Conservation (phyloP, 2,329 filamentous ascomycete genomes). For the Scedosporium dehoogii region DNA sequence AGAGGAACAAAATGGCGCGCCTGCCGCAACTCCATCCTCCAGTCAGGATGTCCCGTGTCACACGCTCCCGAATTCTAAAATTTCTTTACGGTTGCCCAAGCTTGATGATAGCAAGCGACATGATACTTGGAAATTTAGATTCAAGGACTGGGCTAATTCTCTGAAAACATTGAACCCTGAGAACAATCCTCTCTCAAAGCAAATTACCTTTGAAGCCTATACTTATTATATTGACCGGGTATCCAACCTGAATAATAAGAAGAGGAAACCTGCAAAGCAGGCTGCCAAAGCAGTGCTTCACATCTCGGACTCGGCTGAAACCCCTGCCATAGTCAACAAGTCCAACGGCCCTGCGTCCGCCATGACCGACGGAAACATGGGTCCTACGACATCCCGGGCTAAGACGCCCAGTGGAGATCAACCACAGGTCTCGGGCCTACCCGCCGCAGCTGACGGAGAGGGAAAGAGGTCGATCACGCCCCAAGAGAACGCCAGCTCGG, state of each 20-base stretch:
- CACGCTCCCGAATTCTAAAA: neutral
- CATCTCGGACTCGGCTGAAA: neutral
- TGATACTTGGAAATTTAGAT: neutral
- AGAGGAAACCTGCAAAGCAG: conserved; percentile 1
- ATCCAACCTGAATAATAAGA: conserved; percentile 1
- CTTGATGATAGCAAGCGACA: neutral
- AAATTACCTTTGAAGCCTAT: conserved; percentile 2
- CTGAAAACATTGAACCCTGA: neutral
- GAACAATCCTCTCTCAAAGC: neutral
- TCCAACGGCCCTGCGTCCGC: neutral
- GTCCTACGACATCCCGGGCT: neutral
- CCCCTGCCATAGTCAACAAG: neutral
- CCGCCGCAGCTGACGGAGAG: neutral
- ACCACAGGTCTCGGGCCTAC: neutral
- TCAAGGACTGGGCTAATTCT: neutral
- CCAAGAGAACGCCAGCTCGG: neutral
- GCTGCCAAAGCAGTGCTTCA: conserved; percentile 1
- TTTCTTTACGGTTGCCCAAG: neutral
- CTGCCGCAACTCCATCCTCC: neutral
- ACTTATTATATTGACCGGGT: conserved; percentile 3
- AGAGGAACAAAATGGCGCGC: neutral
- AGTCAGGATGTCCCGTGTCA: neutral
- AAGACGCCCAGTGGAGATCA: neutral
- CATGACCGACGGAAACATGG: neutral
- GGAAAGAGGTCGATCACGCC: neutral